Conservation (phyloP, 1,284 basidiomycete species). For the Ceratobasidium sp. region DNA sequence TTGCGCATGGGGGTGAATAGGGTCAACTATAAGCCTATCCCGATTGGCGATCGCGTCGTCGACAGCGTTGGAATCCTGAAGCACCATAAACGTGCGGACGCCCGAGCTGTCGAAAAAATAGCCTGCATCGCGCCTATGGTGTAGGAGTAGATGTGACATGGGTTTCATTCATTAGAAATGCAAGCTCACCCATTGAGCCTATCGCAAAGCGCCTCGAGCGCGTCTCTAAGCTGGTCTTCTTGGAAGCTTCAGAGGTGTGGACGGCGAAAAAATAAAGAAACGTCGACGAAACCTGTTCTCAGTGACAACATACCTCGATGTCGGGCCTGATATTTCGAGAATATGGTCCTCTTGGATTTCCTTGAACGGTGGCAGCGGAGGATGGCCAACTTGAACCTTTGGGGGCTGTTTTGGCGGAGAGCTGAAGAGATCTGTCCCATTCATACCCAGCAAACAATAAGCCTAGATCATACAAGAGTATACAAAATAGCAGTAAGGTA, state of each 20-base stretch:
- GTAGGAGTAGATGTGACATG: neutral
- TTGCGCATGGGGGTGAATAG: constrained; percentile 28
- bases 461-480: constrained; percentile 44
- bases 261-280: constrained; percentile 39
- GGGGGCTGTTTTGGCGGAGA: constrained; percentile 41
- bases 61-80: constrained; percentile 21
- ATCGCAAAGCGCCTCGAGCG: constrained; percentile 42
- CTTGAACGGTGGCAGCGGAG: constrained; percentile 41
- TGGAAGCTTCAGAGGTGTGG: constrained; percentile 39
- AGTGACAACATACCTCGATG: constrained; percentile 37
- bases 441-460: constrained; percentile 38
- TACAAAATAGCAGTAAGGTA: constrained; percentile 8
- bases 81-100: constrained; percentile 36
- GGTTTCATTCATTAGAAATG: neutral
- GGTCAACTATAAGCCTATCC: constrained; percentile 38
- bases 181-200: constrained; percentile 30
- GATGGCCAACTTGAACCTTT: constrained; percentile 44
- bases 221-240: constrained; percentile 46
- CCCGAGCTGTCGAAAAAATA: constrained; percentile 44
- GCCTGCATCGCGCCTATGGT: constrained; percentile 25
- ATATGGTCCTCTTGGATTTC: constrained; percentile 33
- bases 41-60: constrained; percentile 42
- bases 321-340: constrained; percentile 33
- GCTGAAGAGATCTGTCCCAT: constrained; percentile 38
- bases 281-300: constrained; percentile 6